Conservation (phyloP, 2,329 filamentous ascomycete species). For the Aspergillus unguis region DNA sequence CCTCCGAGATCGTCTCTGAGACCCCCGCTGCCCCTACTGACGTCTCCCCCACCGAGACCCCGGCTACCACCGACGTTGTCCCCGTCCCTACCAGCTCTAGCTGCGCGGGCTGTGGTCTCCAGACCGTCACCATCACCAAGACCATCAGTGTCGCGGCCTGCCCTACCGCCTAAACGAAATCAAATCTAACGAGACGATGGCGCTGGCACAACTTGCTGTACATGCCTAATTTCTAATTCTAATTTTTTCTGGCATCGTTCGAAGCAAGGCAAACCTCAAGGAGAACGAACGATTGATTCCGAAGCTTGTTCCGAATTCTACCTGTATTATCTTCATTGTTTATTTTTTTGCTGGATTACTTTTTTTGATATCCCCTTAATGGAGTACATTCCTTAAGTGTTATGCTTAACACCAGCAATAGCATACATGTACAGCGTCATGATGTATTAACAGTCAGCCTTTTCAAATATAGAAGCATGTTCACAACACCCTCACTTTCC, state of each 20-base stretch:
- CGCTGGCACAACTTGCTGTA: slow-evolving; percentile 29
- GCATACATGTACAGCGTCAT: slow-evolving; percentile 8
- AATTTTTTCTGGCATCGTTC: slow-evolving; percentile 15
- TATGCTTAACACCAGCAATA: slow-evolving; percentile 1
- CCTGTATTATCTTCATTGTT: slow-evolving; percentile 15
- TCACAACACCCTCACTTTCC: no score
- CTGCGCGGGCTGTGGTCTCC: slow-evolving; percentile 11
- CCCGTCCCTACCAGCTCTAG: slow-evolving; percentile 8
- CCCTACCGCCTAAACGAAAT: slow-evolving; percentile 15
- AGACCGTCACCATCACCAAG: slow-evolving; percentile 25
- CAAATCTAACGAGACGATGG: slow-evolving; percentile 21
- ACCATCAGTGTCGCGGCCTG: slow-evolving; percentile 23
- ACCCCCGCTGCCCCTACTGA: not conserved
- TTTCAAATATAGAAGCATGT: not conserved
- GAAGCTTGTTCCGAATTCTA: slow-evolving; percentile 12
- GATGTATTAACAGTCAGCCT: not conserved
- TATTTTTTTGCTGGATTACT: slow-evolving; percentile 11
- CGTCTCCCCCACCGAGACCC: slow-evolving; percentile 1
- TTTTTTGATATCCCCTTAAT: slow-evolving; percentile 23
- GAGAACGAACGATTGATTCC: not conserved
- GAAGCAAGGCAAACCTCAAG: slow-evolving; percentile 1
- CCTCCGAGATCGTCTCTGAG: slow-evolving; percentile 6
- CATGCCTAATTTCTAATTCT: slow-evolving; percentile 36
- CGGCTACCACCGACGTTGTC: not conserved
- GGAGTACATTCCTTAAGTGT: slow-evolving; percentile 28